Conservation (phyloP, 768 basidiomycete species). For the Terana coerulea region DNA sequence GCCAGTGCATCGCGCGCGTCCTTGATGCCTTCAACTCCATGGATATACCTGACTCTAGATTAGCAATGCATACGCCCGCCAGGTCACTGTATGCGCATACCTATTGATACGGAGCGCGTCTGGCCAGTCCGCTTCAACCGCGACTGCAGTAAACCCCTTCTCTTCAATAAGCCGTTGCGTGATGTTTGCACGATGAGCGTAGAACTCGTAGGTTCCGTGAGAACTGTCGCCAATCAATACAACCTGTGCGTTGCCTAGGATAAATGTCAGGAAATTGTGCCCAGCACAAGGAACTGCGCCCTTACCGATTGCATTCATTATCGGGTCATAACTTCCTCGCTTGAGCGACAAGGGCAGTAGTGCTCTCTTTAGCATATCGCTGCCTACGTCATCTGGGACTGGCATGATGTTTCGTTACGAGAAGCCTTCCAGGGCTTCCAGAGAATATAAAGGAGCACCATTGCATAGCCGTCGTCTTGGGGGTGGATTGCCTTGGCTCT, state of each 20-base stretch:
- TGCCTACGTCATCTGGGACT: neutral
- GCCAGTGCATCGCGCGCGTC: conserved; percentile 14
- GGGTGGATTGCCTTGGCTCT: too few relatives aligned
- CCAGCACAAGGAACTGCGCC: too few relatives aligned
- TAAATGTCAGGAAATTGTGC: neutral
- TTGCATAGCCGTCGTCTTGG: too few relatives aligned
- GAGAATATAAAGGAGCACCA: too few relatives aligned
- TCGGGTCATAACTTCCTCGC: conserved; percentile 19
- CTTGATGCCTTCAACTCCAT: conserved; percentile 16
- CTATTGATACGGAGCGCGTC: conserved; percentile 28
- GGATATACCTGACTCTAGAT: conserved; percentile 15
- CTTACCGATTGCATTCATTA: conserved; percentile 21
- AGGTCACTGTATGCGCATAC: conserved; percentile 12
- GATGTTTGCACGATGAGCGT: conserved; percentile 26
- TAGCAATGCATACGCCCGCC: too few relatives aligned
- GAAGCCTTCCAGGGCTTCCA: too few relatives aligned
- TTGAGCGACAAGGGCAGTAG: conserved; percentile 16
- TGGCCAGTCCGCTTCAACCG: conserved; percentile 31
- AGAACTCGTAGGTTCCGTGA: conserved; percentile 30
- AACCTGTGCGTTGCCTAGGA: conserved; percentile 22
- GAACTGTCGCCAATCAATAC: conserved; percentile 29
- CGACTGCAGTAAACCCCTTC: conserved; percentile 26
- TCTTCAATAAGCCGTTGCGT: conserved; percentile 27
- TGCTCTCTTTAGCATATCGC: conserved; percentile 14
- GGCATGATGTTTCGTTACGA: neutral